Base-by-base conservation (phyloP, 495 filamentous ascomycete genomes). In the Neurospora sp. region DNA sequence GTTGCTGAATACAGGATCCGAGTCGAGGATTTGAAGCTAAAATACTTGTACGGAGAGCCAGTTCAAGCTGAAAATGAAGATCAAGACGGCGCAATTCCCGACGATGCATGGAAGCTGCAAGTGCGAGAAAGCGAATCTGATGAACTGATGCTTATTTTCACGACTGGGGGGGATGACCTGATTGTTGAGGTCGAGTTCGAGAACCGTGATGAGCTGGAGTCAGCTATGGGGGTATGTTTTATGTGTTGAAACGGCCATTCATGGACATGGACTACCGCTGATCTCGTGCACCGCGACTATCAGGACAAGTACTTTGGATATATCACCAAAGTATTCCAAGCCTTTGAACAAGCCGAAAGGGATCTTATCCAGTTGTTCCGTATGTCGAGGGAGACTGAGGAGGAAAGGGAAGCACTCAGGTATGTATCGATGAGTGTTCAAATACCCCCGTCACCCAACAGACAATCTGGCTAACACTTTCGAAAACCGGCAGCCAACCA, bases 271-370 rank as follows among this genome's bases (percentile, higher is more conserved):
- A 53, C 46, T 27, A 22, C 3, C 11, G 5, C 22, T 31, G 22
- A 35, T 3, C 53, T 7, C 3, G 11, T 59, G 12, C 20, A 2
- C 5, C n/a, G 12, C 14, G 6, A 22, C 4, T 10, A 31, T 31
- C 27, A 75, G 77, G 71, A 75, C 40, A 31, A 75, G 3, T 76
- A 73, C 46, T 70, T 79, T 9, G 74, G 76, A 0, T 77, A 75
- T 46, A 75, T 79, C 68, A 39, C 20, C 42, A 75, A 75, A 16
- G 39, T 74, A 1, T 77, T 72, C 39, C n/a, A 53, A 5, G 70
- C 68, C 16, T 76, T 77, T 40, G 42, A 70, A 20, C 42, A 74
- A 42, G 42, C 76, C 11, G 70, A 75, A 41, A 40, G 1, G 0
- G 69, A 73, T 11, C 40, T 78, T 2, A 14, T 16, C 5, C 44